A percentile compares a stretch with the other conserved stretches of the same genome.
Conservation (phyloP, 805 yeast species). For the Komagataella ulmi region DNA sequence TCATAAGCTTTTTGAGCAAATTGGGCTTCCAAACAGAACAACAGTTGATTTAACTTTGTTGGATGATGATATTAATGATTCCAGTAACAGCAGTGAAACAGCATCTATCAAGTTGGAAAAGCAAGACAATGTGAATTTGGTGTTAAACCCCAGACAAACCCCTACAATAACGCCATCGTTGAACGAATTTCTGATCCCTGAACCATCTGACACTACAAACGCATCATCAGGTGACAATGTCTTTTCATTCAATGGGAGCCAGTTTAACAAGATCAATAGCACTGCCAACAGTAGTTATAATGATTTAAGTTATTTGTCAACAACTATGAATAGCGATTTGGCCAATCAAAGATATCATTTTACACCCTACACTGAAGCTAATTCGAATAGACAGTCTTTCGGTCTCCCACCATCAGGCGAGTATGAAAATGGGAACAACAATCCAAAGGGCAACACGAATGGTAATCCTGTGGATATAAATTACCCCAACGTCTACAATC, state of each 20-base stretch:
- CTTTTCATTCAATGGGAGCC: background rate
- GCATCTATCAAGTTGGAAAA: constrained; percentile 3
- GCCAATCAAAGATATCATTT: constrained; percentile 2
- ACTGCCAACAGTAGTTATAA: background rate
- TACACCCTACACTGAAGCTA: constrained; percentile 1
- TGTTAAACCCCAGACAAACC: background rate
- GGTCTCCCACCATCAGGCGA: background rate
- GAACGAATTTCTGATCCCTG: background rate
- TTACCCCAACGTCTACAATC: background rate
- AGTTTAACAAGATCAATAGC: background rate
- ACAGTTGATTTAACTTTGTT: constrained; percentile 4
- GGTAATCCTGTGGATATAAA: background rate
- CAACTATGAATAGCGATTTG: constrained; percentile 1
- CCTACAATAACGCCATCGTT: background rate
- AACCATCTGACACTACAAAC: background rate
- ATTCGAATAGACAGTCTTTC: background rate
- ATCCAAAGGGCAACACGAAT: constrained; percentile 1
- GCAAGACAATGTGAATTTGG: constrained; percentile 2
- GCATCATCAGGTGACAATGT: background rate
- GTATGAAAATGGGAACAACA: constrained; percentile 1
- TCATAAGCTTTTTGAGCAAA: constrained; percentile 9
- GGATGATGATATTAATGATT: constrained; percentile 2
- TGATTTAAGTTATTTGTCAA: constrained; percentile 2
- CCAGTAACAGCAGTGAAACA: constrained; percentile 3
- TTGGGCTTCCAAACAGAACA: constrained; percentile 7